Evolutionary conservation across 2,329 filamentous ascomycete genomes (phyloP).

Genomic region (Apiospora pterosperma): DNA sequence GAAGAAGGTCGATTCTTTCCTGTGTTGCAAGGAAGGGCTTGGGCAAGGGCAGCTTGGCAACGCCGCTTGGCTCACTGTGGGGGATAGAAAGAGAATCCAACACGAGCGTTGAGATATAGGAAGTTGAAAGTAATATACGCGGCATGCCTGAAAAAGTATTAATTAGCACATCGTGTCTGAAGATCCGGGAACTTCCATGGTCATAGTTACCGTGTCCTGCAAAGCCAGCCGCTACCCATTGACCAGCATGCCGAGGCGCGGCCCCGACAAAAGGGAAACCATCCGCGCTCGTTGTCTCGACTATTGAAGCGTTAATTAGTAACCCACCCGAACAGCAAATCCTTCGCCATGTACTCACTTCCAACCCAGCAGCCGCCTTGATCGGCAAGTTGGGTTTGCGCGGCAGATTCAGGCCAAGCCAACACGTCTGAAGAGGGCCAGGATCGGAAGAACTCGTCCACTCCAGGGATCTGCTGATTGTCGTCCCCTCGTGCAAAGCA

Average conservation of each 20-base stretch:
- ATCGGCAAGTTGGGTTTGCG: constrained; percentile 15
- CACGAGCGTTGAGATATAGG: constrained; percentile 22
- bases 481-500: constrained; percentile 21
- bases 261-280: constrained; percentile 23
- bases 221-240: constrained; percentile 24
- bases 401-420: constrained; percentile 17
- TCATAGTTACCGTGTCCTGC: constrained; percentile 19
- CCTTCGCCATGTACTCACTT: constrained; percentile 9
- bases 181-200: not conserved
- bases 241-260: constrained; percentile 18
- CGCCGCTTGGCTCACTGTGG: constrained; percentile 16
- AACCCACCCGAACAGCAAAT: not conserved
- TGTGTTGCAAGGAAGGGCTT: constrained; percentile 23
- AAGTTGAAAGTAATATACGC: constrained; percentile 25
- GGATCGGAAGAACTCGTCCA: constrained; percentile 23
- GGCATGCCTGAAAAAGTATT: constrained; percentile 20
- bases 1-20: constrained; percentile 20
- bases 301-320: not conserved
- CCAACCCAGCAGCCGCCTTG: constrained; percentile 28
- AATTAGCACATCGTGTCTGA: not conserved
- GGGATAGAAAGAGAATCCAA: constrained; percentile 17
- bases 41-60: constrained; percentile 21
- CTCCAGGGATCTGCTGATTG: constrained; percentile 21
- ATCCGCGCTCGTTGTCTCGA: constrained; percentile 8
- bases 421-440: constrained; percentile 24